These are phyloP conservation scores for Cercophora samala DNA, from an alignment of 495 filamentous ascomycete genomes.

Conservation along the genomic window DNA sequence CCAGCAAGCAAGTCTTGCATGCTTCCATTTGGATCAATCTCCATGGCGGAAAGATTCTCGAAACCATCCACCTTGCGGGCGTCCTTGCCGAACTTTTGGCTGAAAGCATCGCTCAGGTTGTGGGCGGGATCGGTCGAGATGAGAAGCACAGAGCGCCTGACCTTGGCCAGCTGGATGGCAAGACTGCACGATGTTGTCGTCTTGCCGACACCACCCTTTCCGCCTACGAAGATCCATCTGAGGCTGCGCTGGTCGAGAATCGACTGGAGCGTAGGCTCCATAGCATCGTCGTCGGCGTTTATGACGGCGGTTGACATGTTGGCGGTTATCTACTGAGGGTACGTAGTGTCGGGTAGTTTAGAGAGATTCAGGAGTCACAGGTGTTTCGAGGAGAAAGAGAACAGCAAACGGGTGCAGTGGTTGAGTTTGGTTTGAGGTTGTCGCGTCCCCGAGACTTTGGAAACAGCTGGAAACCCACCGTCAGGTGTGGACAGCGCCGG, in stretches of 20 bases:
- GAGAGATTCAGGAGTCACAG: background rate
- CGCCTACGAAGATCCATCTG: constrained; percentile 98
- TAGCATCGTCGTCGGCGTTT: constrained; percentile 66
- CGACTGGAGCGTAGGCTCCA: constrained; percentile 91
- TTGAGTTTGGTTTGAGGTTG: background rate
- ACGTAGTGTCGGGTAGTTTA: background rate
- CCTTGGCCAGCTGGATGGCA: constrained; percentile 95
- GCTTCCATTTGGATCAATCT: constrained; percentile 97
- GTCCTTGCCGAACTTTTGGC: constrained; percentile 99
- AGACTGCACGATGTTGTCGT: constrained; percentile 98
- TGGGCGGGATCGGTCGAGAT: constrained; percentile 99
- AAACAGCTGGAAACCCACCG: constrained; percentile 34
- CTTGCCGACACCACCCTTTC: constrained; percentile 99
- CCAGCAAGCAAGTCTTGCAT: constrained; percentile 90
- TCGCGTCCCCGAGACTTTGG: constrained; percentile 13
- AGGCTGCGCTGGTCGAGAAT: constrained; percentile 91
- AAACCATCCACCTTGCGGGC: constrained; percentile 89
- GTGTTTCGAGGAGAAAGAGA: background rate
- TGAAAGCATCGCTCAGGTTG: constrained; percentile 97
- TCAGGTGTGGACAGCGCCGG: constrained; percentile 15
- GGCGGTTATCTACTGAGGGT: constrained; percentile 11
- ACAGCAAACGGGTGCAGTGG: background rate
- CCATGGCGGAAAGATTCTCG: constrained; percentile 94
- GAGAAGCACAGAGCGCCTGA: constrained; percentile 89
- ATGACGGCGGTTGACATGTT: constrained; percentile 66